Conservation (phyloP, 352 stramenopile species). For the Halophytophthora polymorphica region DNA sequence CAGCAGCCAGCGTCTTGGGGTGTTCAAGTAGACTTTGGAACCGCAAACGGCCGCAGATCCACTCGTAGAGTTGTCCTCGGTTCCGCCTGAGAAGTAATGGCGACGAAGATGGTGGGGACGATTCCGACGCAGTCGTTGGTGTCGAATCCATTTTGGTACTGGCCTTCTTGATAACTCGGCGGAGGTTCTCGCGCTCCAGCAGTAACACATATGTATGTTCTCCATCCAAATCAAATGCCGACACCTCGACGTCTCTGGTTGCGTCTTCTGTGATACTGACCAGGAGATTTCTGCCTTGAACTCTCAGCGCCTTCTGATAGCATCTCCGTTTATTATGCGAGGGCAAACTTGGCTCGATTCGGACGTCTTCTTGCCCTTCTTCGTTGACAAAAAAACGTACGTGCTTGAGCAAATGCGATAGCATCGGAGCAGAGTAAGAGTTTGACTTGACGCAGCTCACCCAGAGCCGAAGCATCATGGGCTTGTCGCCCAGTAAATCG, state of each 20-base stretch:
- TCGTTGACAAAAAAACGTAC: constrained; percentile 21
- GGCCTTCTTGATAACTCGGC: constrained; percentile 23
- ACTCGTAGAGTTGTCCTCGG: constrained; percentile 40
- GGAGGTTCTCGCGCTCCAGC: constrained; percentile 50
- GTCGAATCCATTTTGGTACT: not conserved
- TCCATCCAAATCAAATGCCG: constrained; percentile 36
- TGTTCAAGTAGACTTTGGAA: constrained; percentile 69
- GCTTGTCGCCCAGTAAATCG: constrained; percentile 31
- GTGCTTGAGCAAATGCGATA: constrained; percentile 43
- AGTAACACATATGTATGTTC: constrained; percentile 40
- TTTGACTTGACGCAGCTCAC: constrained; percentile 70
- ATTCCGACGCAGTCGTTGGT: constrained; percentile 8
- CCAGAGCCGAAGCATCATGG: constrained; percentile 56
- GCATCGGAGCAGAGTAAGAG: constrained; percentile 42
- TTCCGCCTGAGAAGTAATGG: constrained; percentile 45
- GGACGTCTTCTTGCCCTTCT: constrained; percentile 12
- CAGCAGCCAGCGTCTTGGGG: constrained; percentile 32
- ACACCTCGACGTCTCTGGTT: constrained; percentile 42
- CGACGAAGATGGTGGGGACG: constrained; percentile 9
- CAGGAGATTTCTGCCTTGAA: constrained; percentile 45
- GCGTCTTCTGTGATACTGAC: constrained; percentile 38
- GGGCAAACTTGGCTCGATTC: constrained; percentile 7
- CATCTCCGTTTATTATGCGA: constrained; percentile 11
- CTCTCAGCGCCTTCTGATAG: constrained; percentile 27
- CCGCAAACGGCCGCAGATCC: constrained; percentile 42